Base-by-base conservation (phyloP, 2,329 filamentous ascomycete species). In the Aspergillus spinulosporus region DNA sequence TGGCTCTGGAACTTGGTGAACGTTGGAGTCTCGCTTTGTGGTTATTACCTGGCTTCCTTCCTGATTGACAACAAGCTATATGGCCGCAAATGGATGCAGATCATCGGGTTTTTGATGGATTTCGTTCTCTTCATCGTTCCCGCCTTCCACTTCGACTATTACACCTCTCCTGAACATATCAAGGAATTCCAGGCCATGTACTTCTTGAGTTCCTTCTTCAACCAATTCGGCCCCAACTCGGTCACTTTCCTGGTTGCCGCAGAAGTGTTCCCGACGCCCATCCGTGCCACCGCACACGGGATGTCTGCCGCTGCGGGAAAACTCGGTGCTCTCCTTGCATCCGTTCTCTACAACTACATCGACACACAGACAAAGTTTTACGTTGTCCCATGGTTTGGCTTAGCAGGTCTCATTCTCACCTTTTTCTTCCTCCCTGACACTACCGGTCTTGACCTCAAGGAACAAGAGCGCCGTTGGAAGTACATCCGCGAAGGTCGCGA, bases 151-250 rank as follows among this genome's bases (percentile, higher is more conserved):
- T 96, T 87, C 79, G 73, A 89, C 0, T 92, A 94, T 84, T 97
- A 92, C 80, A 91, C 84, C 15, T 80, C 80, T 49, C 78, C 82
- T 1, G 79, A 80, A 4, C 85, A 90, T 66, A 88, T 97, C 72
- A 86, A 90, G 69, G 80, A 82, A n/a, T 97, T 97, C 87, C 92
- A 97, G 80, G 86, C 92, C 71, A 96, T 97, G 91, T 97, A 97
- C 83, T 97, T 96, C 79, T 75, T 97, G 65, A 96, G 91, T 5
- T 96, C 90, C 26, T 97, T 97, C 82, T 97, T 97, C 87, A 97
- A 97, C 83, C 93, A 97, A 74, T 97, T 97, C 69, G 93, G 93
- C 9, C 93, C 93, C 75, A 97, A 97, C 83, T 88, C 86, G 46
- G 92, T 97, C 68, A 96, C 92, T 60, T 97, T 97, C 88, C 84